Conservation (phyloP, 1,284 basidiomycete species). For the Heterobasidion irregulare region DNA sequence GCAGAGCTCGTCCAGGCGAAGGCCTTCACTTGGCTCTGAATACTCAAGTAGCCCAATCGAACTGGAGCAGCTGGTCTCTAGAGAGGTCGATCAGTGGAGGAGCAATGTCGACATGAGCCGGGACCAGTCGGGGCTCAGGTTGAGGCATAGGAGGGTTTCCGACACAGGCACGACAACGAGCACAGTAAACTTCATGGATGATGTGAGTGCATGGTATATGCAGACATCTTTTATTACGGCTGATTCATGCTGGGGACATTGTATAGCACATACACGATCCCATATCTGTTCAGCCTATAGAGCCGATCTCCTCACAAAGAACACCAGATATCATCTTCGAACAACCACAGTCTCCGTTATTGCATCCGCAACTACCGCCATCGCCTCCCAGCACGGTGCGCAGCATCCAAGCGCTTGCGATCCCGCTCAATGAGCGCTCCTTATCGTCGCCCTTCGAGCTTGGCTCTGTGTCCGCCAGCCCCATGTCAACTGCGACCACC, state of each 20-base stretch:
- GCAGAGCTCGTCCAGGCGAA: conserved; percentile 10
- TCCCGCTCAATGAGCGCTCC: neutral
- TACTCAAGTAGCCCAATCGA: conserved; percentile 23
- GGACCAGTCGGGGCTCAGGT: conserved; percentile 6
- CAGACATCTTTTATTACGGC: neutral
- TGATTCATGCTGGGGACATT: neutral
- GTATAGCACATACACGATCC: neutral
- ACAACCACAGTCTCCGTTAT: neutral
- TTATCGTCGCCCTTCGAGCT: neutral
- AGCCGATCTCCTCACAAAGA: neutral
- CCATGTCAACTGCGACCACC: neutral
- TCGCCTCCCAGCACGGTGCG: neutral
- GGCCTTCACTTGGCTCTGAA: conserved; percentile 3
- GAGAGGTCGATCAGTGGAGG: conserved; percentile 49
- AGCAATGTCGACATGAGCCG: conserved; percentile 10
- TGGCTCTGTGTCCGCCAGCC: too few species aligned
- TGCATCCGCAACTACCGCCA: neutral
- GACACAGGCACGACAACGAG: neutral
- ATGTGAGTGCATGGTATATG: neutral
- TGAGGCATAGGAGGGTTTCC: conserved; percentile 3
- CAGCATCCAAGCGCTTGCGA: neutral
- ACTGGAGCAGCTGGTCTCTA: conserved; percentile 38
- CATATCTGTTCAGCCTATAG: neutral
- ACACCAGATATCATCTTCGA: neutral
- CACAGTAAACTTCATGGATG: conserved; percentile 1